phyloP scores from a whole-genome alignment of 352 stramenopile genomes.

The Phytopythium helicoides region DNA sequence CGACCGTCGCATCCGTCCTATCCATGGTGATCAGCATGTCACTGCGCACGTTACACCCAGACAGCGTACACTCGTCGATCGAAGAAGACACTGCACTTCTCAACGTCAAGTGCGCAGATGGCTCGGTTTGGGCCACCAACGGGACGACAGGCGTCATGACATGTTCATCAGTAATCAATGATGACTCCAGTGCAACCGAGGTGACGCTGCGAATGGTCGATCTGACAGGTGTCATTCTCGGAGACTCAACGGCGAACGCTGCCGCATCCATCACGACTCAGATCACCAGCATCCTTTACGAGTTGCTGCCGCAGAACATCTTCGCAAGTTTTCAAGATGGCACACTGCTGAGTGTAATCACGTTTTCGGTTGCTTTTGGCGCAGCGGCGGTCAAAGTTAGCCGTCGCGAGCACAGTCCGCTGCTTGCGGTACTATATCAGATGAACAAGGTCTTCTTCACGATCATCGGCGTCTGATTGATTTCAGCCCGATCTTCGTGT shows the following conservation, averaged over 20 bases:
- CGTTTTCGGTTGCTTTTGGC: slow-evolving; percentile 14
- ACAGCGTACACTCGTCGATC: slow-evolving; percentile 6
- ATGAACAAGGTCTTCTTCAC: slow-evolving; percentile 35
- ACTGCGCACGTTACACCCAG: slow-evolving; percentile 1
- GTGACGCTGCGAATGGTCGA: slow-evolving; percentile 9
- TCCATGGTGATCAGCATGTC: slow-evolving; percentile 1
- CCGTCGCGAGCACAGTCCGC: slow-evolving; percentile 47
- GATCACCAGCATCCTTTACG: slow-evolving; percentile 12
- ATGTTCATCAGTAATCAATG: neutral
- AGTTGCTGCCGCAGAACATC: slow-evolving; percentile 20
- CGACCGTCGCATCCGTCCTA: slow-evolving; percentile 4
- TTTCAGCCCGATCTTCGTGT: slow-evolving; percentile 37
- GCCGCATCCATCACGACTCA: slow-evolving; percentile 5
- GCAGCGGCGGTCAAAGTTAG: slow-evolving; percentile 31
- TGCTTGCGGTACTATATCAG: slow-evolving; percentile 42
- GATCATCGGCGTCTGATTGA: slow-evolving; percentile 41
- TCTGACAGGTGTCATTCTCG: slow-evolving; percentile 8
- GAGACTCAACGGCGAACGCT: neutral
- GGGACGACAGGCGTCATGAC: neutral
- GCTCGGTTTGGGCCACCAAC: slow-evolving; percentile 1
- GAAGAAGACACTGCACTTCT: slow-evolving; percentile 11
- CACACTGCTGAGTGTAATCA: slow-evolving; percentile 16
- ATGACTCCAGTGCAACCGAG: neutral
- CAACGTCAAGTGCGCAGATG: slow-evolving; percentile 5
- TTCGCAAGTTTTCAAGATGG: slow-evolving; percentile 16